Base-by-base conservation (phyloP, 129 eudicot genomes). In the Centella asiatica region DNA sequence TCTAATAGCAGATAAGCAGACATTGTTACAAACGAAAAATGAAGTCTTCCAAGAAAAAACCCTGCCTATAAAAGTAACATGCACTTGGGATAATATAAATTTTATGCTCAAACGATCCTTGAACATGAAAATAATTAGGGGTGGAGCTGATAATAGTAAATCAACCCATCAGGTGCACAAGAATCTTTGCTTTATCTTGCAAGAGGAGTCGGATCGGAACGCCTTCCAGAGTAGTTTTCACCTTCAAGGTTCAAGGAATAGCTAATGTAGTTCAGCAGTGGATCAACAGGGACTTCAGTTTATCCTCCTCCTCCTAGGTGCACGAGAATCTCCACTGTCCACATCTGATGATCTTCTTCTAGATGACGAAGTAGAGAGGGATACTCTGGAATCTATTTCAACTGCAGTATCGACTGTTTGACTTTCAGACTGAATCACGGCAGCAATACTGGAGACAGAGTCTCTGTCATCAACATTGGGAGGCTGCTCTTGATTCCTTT, bases 371-470 rank as follows among this genome's bases (percentile, higher is more conserved):
- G 97, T 83, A 25, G 94, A 88, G 1, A 69, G 79, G 17, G 90
- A 73, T 23, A 85, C 83, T 12, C 46, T 71, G 2, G 95, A 89
- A 71, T 85, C 84, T 9, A 84, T 82, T 60, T 85, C 95, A 44
- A 64, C 76, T 6, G 95, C 89, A 36, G 84, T 83, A 65, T 89
- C 97, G 6, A 83, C 81, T 20, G 89, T 86, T 49, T 70, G 92
- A 59, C 85, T 75, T 69, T 81, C 98, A 1, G 96, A 80, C 53
- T 84, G 99, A 39, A 87, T 84, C 34, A 82, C 81, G 33, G 86
- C 99, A 78, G 99, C 96, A 39, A 84, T 83, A 73, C 96, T 87
- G 20, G 95, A 82, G 66, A 92, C 77, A 6, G 92, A 92, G 67
- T 87, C 92, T 25, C 99, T 74, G 68, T 92, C 95, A 68, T 86